These are phyloP conservation scores for Penicillium sp. DNA, from an alignment of 2,329 filamentous ascomycete species.

Conservation along the genomic window DNA sequence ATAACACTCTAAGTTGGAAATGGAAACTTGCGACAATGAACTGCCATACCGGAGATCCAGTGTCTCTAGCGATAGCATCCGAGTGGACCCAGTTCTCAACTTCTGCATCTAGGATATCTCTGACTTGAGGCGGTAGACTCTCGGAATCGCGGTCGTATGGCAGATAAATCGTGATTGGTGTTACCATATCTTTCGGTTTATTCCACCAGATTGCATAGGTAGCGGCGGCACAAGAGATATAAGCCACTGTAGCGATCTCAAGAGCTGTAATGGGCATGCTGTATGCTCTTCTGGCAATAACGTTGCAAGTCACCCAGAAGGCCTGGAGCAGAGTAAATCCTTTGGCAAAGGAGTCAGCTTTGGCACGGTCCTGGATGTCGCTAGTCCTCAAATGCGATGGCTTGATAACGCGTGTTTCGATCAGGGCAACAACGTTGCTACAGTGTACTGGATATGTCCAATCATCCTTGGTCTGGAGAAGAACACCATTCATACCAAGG, in stretches of 20 bases:
- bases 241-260: conserved; percentile 16
- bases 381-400: not conserved
- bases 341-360: conserved; percentile 15
- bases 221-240: conserved; percentile 8
- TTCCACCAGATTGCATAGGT: conserved; percentile 17
- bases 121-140: conserved; percentile 1
- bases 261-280: conserved; percentile 11
- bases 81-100: not conserved
- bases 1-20: not conserved
- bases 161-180: conserved; percentile 13
- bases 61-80: not conserved
- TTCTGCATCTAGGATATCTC: not conserved
- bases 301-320: conserved; percentile 7
- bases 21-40: not conserved
- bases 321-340: conserved; percentile 12
- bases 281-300: conserved; percentile 12
- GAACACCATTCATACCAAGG: conserved; percentile 3
- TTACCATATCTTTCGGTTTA: conserved; percentile 18
- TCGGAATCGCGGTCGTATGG: conserved; percentile 3
- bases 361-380: conserved; percentile 17
- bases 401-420: conserved; percentile 11
- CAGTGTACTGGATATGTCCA: conserved; percentile 8
- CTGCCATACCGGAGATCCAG: not conserved
- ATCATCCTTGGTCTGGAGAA: conserved; percentile 8
- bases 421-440: conserved; percentile 4